Conservation (phyloP, 345 rosid genomes). For the Euclidium syriacum region DNA sequence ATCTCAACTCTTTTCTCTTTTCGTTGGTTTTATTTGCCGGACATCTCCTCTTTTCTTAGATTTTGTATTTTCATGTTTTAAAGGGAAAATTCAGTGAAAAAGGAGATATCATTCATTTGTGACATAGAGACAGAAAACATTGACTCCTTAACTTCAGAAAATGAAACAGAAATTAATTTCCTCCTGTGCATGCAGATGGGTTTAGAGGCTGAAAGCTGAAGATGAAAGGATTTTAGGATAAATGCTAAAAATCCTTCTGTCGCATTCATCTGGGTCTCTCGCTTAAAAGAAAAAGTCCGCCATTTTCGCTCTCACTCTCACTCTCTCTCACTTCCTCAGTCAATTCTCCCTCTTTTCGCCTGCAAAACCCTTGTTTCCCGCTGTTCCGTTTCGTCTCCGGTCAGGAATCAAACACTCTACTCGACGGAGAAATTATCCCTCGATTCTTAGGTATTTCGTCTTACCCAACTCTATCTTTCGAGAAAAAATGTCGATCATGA, state of each 20-base stretch:
- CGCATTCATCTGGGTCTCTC: background rate
- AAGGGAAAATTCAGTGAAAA: no score
- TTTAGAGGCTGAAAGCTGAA: background rate
- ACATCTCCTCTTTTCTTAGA: no score
- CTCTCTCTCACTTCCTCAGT: background rate
- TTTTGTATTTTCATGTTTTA: no score
- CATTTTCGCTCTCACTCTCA: constrained; percentile 11
- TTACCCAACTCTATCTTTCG: background rate
- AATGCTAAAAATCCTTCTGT: background rate
- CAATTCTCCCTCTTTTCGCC: constrained; percentile 11
- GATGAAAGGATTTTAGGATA: constrained; percentile 6
- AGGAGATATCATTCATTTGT: no score
- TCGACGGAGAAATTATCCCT: background rate
- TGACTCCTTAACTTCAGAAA: background rate
- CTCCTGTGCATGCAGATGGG: constrained; percentile 25
- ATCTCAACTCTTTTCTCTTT: no score
- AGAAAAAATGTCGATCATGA: background rate
- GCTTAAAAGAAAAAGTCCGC: background rate
- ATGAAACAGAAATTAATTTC: background rate
- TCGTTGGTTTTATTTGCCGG: no score
- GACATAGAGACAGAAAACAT: background rate
- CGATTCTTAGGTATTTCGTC: constrained; percentile 19
- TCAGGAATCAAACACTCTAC: background rate
- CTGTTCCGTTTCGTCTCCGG: background rate
- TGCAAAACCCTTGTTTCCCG: constrained; percentile 2